Evolutionary conservation across 208 protist genomes (phyloP), one percentile per base, ranked within the genome.

Genomic region (Crithidia expoeki): DNA sequence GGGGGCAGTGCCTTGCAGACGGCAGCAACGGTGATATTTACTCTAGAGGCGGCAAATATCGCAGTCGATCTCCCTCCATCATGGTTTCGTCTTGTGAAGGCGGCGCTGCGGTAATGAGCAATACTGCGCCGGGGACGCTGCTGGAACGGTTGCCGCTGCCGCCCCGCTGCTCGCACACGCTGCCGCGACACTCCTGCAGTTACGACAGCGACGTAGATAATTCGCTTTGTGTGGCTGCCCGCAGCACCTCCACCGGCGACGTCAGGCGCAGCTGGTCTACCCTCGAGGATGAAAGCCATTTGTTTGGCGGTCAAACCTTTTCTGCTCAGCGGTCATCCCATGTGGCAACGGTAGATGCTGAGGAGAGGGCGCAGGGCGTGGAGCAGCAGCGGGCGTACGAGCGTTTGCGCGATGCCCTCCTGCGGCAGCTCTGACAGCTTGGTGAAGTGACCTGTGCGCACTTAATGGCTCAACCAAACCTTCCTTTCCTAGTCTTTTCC

Each of bases 131-230:
- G 23, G 23, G 4, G 21, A 9, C 9, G 21, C 6, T 16, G 2
- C 21, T 2, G 30, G 5, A 5, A 25, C 32, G 21, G 21, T 34
- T n/a, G 7, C 55, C 55, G 19, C 55, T 56, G 17, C 64, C 72
- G 23, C 72, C 72, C 3, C 72, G 72, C 33, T 71, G 72, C 64
- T 77, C 72, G 19, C 63, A 57, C 32, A 77, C 72, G 4, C 32
- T 63, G 50, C 72, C 72, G 23, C 72, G 72, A 16, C 64, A 71
- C 30, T 77, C 72, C 23, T 30, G 49, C 64, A 77, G 72, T 44
- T 72, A 42, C 38, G 64, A 77, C 58, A 72, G 65, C 42, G 58
- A 51, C 4, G 40, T 46, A 2, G 38, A 47, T 21, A 27, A 42
- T 16, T 28, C 63, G 33, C 42, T 19, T 1, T 44, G 19, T 2